Conservation (phyloP, 225 moss, liverwort and hornwort genomes). For the Physcomitrellopsis africana region DNA sequence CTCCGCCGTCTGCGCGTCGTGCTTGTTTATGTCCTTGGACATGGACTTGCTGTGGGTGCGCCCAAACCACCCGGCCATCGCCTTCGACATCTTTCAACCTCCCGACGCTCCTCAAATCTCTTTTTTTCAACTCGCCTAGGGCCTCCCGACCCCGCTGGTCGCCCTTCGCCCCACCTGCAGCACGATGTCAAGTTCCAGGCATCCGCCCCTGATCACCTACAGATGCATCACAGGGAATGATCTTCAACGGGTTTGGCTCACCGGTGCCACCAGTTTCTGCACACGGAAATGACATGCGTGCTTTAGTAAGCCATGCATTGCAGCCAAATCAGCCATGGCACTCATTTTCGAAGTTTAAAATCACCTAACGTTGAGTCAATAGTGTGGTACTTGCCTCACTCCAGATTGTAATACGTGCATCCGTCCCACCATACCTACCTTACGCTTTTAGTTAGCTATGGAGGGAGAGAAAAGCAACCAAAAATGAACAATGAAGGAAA, state of each 20-base stretch:
- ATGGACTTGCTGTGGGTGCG: slow-evolving; percentile 56
- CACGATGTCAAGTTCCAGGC: slow-evolving; percentile 35
- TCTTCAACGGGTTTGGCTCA: background rate
- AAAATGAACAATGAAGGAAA: background rate
- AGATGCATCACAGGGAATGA: slow-evolving; percentile 40
- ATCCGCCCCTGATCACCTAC: slow-evolving; percentile 49
- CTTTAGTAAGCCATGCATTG: background rate
- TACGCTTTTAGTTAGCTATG: background rate
- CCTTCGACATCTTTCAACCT: slow-evolving; percentile 56
- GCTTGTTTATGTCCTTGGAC: slow-evolving; percentile 44
- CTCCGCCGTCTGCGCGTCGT: slow-evolving; percentile 40
- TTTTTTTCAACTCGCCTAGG: background rate
- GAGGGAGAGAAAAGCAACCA: too few relatives aligned
- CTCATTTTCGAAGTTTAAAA: background rate
- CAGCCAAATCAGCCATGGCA: slow-evolving; percentile 3
- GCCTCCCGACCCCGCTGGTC: background rate
- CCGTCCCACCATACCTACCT: background rate
- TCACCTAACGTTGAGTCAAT: too few relatives aligned
- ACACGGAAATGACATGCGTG: background rate
- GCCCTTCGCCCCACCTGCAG: slow-evolving; percentile 25
- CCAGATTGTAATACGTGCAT: too few relatives aligned
- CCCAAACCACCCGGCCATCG: slow-evolving; percentile 60
- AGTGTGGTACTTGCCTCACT: too few relatives aligned
- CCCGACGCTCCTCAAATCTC: background rate
- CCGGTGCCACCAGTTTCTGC: slow-evolving; percentile 22